A percentile compares a stretch with the other conserved stretches of the same genome.
Evolutionary conservation across 495 filamentous ascomycete genomes (phyloP).

Genomic region (Penicillium atrosanguineum): DNA sequence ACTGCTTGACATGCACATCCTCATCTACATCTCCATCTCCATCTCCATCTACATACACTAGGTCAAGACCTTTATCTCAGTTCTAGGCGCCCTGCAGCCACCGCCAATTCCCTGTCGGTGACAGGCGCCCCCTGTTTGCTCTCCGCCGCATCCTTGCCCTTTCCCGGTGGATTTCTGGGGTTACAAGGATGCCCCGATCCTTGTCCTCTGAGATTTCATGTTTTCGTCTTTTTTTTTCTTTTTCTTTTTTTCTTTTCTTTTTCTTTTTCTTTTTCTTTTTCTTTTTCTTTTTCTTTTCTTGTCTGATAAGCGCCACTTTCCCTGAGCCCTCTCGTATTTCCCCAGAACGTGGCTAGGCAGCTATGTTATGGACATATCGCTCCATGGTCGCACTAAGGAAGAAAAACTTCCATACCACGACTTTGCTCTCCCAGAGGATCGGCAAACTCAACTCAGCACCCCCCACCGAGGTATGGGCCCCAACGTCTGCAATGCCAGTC

Average conservation of each 20-base stretch:
- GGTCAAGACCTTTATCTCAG: background rate
- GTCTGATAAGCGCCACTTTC: background rate
- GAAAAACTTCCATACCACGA: conserved; percentile 10
- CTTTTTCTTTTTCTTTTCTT: background rate
- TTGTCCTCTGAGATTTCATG: background rate
- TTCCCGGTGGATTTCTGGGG: background rate
- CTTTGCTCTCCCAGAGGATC: conserved; percentile 16
- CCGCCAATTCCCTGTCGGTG: background rate
- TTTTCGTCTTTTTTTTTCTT: background rate
- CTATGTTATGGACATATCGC: background rate
- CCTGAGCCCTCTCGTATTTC: background rate
- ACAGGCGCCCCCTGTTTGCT: background rate
- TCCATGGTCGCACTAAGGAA: conserved; percentile 9
- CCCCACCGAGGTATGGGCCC: conserved; percentile 15
- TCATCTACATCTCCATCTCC: background rate
- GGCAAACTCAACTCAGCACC: conserved; percentile 18
- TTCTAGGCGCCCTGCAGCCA: background rate
- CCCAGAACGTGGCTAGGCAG: background rate
- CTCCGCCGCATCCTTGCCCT: background rate
- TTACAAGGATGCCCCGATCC: background rate
- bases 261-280: background rate
- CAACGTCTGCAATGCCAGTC: conserved; percentile 25
- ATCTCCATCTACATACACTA: background rate
- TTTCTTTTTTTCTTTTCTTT: background rate
- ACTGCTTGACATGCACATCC: too few relatives aligned